Conservation (phyloP, 352 stramenopile species). For the Globisporangium acanthophoron region DNA sequence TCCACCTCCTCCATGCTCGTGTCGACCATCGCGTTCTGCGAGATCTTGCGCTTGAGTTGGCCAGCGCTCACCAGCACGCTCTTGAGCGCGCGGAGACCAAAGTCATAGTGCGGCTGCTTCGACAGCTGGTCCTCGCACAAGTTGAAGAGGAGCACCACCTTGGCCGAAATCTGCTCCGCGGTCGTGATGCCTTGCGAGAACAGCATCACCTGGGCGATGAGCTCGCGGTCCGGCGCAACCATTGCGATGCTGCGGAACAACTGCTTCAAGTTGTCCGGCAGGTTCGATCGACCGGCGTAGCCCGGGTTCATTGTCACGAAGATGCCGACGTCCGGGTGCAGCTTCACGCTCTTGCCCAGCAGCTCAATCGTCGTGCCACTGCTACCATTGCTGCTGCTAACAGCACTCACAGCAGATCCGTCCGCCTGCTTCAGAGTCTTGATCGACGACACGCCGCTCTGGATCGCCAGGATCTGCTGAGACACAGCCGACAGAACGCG, state of each 20-base stretch:
- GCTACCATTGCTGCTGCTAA: constrained; percentile 9
- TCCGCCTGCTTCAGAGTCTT: constrained; percentile 51
- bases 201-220: constrained; percentile 99
- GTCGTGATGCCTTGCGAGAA: constrained; percentile 99
- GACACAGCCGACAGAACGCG: constrained; percentile 99
- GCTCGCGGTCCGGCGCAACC: constrained; percentile 97
- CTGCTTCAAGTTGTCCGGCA: constrained; percentile 98
- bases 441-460: constrained; percentile 92
- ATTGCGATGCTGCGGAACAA: constrained; percentile 99
- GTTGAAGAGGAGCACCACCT: constrained; percentile 98
- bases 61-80: constrained; percentile 98
- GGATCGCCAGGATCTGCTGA: constrained; percentile 99
- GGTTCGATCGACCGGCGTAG: constrained; percentile 97
- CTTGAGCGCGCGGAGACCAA: constrained; percentile 98
- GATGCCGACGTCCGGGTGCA: constrained; percentile 98
- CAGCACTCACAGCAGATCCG: constrained; percentile 13
- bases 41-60: constrained; percentile 95
- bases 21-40: constrained; percentile 23
- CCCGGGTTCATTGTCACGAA: constrained; percentile 99
- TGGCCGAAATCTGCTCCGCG: constrained; percentile 94
- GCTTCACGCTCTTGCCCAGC: constrained; percentile 91
- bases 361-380: constrained; percentile 88
- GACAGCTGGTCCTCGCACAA: constrained; percentile 98
- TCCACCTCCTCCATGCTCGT: constrained; percentile 79
- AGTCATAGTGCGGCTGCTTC: constrained; percentile 99